These are phyloP conservation scores for Allantophomopsis lycopodina DNA, from an alignment of 2,329 filamentous ascomycete species.

Conservation along the genomic window DNA sequence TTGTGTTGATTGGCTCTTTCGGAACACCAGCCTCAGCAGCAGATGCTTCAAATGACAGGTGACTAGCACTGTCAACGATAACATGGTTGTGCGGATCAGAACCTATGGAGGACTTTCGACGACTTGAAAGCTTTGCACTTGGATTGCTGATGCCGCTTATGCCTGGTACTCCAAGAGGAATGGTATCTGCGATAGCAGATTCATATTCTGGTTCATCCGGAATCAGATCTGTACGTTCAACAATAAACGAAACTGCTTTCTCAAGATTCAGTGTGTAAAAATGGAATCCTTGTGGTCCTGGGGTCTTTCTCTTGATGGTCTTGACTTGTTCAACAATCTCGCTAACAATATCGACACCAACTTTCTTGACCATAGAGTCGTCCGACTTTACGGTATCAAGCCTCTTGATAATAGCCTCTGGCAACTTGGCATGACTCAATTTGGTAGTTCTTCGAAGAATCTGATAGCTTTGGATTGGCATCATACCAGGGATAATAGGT, in stretches of 20 bases:
- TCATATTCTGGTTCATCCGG: conserved; percentile 28
- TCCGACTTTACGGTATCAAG: conserved; percentile 64
- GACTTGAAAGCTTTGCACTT: not conserved
- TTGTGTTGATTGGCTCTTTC: conserved; percentile 57
- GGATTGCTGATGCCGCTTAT: conserved; percentile 10
- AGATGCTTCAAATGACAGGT: conserved; percentile 56
- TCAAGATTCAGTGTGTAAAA: conserved; percentile 97
- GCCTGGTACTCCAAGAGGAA: conserved; percentile 8
- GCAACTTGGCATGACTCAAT: conserved; percentile 78
- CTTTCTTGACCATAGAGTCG: conserved; percentile 67
- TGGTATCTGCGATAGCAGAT: conserved; percentile 24
- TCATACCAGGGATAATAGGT: conserved; percentile 84
- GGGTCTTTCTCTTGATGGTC: conserved; percentile 39
- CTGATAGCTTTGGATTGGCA: conserved; percentile 96
- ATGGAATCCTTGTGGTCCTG: conserved; percentile 69
- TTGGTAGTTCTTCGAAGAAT: conserved; percentile 92
- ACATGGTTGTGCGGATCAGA: conserved; percentile 80
- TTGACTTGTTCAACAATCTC: conserved; percentile 75
- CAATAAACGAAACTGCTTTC: conserved; percentile 86
- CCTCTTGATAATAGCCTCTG: conserved; percentile 52
- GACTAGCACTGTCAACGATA: conserved; percentile 54
- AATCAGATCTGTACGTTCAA: conserved; percentile 78
- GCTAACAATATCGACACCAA: conserved; percentile 69
- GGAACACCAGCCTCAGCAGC: conserved; percentile 69
- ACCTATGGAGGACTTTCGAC: conserved; percentile 42